Evolutionary conservation across 2,329 filamentous ascomycete species (phyloP).

Genomic region (Colletotrichum tabaci): DNA sequence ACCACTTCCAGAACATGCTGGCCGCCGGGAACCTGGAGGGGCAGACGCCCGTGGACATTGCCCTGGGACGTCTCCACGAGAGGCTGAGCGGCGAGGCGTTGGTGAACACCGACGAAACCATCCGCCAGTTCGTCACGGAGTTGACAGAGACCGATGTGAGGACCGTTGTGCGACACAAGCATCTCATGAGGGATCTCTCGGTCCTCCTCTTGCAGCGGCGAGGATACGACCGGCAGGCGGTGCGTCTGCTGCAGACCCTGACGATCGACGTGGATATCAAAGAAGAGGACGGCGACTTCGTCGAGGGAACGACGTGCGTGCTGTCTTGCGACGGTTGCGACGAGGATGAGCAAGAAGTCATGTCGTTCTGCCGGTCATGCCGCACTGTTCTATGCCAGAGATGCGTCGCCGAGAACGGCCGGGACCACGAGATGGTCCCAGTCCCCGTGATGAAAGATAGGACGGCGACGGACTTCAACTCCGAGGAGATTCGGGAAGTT

Average conservation of each 20-base stretch:
- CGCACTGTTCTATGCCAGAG: background rate
- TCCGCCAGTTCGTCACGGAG: slow-evolving; percentile 4
- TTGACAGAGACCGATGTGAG: background rate
- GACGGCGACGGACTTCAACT: slow-evolving; percentile 28
- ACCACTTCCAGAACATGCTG: slow-evolving; percentile 43
- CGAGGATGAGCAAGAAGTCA: slow-evolving; percentile 18
- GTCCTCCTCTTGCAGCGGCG: slow-evolving; percentile 10
- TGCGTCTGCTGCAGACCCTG: slow-evolving; percentile 15
- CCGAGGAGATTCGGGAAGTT: slow-evolving; percentile 10
- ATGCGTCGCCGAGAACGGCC: slow-evolving; percentile 15
- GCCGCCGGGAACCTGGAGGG: slow-evolving; percentile 10
- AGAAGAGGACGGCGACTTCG: background rate
- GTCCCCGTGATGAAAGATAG: slow-evolving; percentile 21
- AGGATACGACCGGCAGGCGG: slow-evolving; percentile 29
- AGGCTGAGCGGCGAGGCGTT: slow-evolving; percentile 17
- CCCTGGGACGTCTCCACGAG: slow-evolving; percentile 5
- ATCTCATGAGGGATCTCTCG: slow-evolving; percentile 15
- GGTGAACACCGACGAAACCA: background rate
- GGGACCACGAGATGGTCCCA: slow-evolving; percentile 12
- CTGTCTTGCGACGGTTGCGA: slow-evolving; percentile 27
- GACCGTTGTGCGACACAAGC: slow-evolving; percentile 17
- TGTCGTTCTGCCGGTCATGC: slow-evolving; percentile 37
- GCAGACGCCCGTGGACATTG: slow-evolving; percentile 38
- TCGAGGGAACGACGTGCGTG: slow-evolving; percentile 1
- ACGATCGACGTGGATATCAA: slow-evolving; percentile 8